phyloP scores from a whole-genome alignment of 208 protist species.

The Sergeia podlipaevii region DNA sequence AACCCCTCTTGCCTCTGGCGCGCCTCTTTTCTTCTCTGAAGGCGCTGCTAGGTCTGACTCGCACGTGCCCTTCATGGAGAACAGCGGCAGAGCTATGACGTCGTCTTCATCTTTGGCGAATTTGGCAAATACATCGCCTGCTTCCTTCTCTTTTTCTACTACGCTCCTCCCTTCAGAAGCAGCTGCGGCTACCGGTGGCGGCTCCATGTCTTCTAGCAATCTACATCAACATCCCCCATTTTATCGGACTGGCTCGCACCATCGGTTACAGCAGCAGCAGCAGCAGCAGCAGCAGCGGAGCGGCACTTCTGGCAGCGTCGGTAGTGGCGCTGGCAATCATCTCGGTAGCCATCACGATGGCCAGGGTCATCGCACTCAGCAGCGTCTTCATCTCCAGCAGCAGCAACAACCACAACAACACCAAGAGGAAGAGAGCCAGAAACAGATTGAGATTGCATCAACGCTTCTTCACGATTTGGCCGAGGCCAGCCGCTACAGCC shows the following conservation, averaged over 20 bases:
- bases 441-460: not conserved
- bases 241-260: not conserved
- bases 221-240: not conserved
- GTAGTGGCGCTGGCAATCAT: not conserved
- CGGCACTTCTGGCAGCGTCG: not conserved
- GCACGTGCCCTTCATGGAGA: not conserved
- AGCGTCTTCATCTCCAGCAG: not conserved
- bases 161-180: not conserved
- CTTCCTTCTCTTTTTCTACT: no score
- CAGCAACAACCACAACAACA: not conserved
- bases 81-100: not conserved
- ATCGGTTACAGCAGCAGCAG: not conserved
- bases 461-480: slow-evolving; percentile 21
- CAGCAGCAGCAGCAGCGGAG: not conserved
- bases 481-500: slow-evolving; percentile 20
- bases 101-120: not conserved
- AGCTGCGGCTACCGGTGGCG: no score
- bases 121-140: no score
- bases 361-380: not conserved
- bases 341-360: no score
- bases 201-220: not conserved
- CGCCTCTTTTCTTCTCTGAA: no score
- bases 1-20: no score
- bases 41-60: not conserved
- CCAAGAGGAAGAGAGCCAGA: no score